Evolutionary conservation across 75 land plant genomes (phyloP), one percentile per base, ranked within the genome.

Genomic region (Picea sitchensis): DNA sequence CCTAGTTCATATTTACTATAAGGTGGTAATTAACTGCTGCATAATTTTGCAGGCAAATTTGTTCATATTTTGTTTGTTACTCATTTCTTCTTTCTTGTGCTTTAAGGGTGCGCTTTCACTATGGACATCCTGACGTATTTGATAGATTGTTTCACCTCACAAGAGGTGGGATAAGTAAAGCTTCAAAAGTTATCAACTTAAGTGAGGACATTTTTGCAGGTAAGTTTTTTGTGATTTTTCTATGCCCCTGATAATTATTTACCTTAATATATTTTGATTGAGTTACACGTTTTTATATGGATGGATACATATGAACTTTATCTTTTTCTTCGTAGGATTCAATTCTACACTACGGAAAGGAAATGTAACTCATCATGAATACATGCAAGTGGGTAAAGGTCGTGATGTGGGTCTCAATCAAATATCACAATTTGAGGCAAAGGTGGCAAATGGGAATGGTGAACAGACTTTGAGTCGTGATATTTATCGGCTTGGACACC

Each of bases 371-470:
- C 96, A 98, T 89, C 99, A 98, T 86, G 99, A 98, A 75, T 98
- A 98, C 73, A 93, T 98, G 62, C 99, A 98, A 89, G 99, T 98
- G 79, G 99, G 99, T 9, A 98, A 98, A 76, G 99, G 99, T 30
- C 88, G 98, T 62, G 99, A 98, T 84, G 96, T 98, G 80, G 98
- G 99, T 15, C 94, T 98, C 15, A 98, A 98, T 76, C 98, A 98
- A 82, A 98, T 98, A 32, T 93, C 96, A n/a, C 78, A 87, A 15
- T 98, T 95, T 85, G 99, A 98, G 81, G 99, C 99, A 15, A 98
- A 95, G 78, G 87, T 95, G 57, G 99, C 99, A 18, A 90, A 91
- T 85, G 99, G 99, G 1, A 98, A 98, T 89, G 99, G 94, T 21
- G 98, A 98, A 79, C 99, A 98, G 84, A 92, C 96, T 26, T 76